Conservation (phyloP, 345 rosid genomes). For the Orychophragmus violaceus region DNA sequence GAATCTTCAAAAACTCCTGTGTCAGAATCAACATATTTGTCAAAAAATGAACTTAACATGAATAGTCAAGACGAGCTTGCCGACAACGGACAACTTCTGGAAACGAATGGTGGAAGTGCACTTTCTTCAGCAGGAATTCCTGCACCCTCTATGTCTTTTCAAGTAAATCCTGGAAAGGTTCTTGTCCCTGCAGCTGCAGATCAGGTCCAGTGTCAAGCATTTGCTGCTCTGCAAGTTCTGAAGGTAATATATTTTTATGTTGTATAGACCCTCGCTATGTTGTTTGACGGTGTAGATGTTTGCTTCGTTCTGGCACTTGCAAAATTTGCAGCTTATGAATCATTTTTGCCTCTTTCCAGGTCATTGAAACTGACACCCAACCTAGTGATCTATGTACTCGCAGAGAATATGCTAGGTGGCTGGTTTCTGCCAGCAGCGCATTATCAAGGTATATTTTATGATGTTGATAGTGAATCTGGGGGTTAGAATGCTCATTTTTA, state of each 20-base stretch:
- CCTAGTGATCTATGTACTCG: constrained; percentile 81
- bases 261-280: background rate
- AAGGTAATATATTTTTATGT: constrained; percentile 47
- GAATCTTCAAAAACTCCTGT: constrained; percentile 30
- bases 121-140: constrained; percentile 70
- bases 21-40: constrained; percentile 33
- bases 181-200: constrained; percentile 74
- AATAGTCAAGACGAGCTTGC: constrained; percentile 30
- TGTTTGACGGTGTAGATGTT: constrained; percentile 12
- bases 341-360: constrained; percentile 38
- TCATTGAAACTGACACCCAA: constrained; percentile 70
- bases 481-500: constrained; percentile 7
- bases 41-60: constrained; percentile 29
- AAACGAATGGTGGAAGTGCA: constrained; percentile 30
- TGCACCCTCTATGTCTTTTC: constrained; percentile 75
- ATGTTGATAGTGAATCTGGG: constrained; percentile 17
- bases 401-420: constrained; percentile 92
- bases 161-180: constrained; percentile 67
- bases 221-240: constrained; percentile 75
- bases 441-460: constrained; percentile 58
- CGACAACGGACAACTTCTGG: constrained; percentile 29
- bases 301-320: background rate
- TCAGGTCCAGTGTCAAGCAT: constrained; percentile 87
- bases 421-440: constrained; percentile 74
- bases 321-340: constrained; percentile 4